A percentile compares a stretch with the other conserved stretches of the same genome.
These are phyloP conservation scores for Solanum habrochaites DNA, from an alignment of 257 asterid genomes.

Conservation along the genomic window DNA sequence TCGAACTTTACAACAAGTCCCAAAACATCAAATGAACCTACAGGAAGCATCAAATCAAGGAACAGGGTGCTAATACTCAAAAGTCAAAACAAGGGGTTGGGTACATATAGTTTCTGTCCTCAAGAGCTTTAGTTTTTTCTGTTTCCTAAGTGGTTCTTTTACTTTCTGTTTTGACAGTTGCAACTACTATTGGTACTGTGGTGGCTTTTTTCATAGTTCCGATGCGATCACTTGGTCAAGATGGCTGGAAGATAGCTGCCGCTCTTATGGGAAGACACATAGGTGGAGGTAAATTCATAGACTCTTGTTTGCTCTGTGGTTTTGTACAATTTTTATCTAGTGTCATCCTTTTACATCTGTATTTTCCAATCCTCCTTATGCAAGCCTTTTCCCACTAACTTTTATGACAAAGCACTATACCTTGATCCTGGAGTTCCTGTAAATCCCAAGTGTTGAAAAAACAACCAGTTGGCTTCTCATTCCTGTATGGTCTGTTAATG, in stretches of 20 bases:
- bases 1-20: background rate
- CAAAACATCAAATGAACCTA: background rate
- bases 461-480: background rate
- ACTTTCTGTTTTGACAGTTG: constrained; percentile 31
- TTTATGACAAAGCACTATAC: background rate
- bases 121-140: background rate
- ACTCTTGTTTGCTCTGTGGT: background rate
- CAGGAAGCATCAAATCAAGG: background rate
- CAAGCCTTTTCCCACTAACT: background rate
- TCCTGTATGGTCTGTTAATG: background rate
- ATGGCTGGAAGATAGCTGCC: constrained; percentile 95
- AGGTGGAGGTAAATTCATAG: constrained; percentile 65
- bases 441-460: background rate
- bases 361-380: background rate
- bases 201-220: constrained; percentile 77
- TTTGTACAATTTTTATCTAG: background rate
- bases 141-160: background rate
- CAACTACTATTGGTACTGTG: constrained; percentile 71
- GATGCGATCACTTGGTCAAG: constrained; percentile 75
- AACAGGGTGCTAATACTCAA: background rate
- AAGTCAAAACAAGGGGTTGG: background rate
- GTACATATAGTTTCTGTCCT: background rate
- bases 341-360: background rate
- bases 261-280: constrained; percentile 97
- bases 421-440: background rate